Evolutionary conservation across 2,329 filamentous ascomycete species (phyloP).

Genomic region (Trichocomaceae sp.): DNA sequence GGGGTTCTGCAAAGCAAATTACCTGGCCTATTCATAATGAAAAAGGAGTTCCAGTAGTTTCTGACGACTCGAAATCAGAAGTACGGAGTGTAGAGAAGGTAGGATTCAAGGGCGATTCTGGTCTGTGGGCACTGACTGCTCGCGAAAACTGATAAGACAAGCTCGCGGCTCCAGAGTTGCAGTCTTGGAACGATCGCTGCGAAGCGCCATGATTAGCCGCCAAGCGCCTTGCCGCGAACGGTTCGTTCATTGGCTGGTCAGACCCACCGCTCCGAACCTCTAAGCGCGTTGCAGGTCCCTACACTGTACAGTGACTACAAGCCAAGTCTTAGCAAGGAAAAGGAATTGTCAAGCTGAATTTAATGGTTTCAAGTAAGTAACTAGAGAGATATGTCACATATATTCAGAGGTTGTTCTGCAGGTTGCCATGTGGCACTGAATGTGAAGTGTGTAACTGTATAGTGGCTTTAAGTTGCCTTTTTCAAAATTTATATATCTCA

Average conservation of each 20-base stretch:
- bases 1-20: constrained; percentile 23
- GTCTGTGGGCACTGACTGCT: not conserved
- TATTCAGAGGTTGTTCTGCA: not conserved
- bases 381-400: not conserved
- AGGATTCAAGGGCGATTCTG: not conserved
- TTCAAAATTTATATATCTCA: no score
- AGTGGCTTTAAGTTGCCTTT: no score
- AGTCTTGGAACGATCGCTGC: constrained; percentile 18
- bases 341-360: no score
- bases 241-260: constrained; percentile 10
- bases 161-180: constrained; percentile 4
- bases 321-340: no score
- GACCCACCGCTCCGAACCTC: constrained; percentile 1
- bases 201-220: constrained; percentile 14
- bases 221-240: constrained; percentile 11
- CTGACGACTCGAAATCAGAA: not conserved
- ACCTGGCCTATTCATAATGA: constrained; percentile 47
- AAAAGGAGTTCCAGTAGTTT: not conserved
- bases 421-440: not conserved
- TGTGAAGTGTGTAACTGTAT: not conserved
- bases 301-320: no score
- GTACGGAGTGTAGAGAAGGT: not conserved
- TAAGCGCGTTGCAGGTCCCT: not conserved
- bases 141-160: constrained; percentile 2
- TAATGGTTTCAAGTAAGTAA: no score